Conservation (phyloP, 768 basidiomycete genomes). For the Bullera alba region DNA sequence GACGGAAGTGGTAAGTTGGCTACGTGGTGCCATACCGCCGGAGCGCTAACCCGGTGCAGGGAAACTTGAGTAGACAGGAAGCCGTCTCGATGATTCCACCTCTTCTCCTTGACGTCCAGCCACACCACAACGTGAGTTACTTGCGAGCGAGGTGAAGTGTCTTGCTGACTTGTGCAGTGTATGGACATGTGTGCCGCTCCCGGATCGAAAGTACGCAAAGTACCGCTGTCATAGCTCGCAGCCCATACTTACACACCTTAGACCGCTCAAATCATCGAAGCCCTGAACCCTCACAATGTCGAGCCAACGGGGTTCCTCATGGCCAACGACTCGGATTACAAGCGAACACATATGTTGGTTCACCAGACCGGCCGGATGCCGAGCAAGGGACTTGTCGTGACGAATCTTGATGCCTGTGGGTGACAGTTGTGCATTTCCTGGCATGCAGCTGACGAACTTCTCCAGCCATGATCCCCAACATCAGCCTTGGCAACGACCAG, state of each 20-base stretch:
- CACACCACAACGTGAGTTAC: slow-evolving; percentile 62
- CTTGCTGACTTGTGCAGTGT: slow-evolving; percentile 24
- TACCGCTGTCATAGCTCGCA: no score
- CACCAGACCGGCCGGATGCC: slow-evolving; percentile 95
- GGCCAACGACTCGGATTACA: slow-evolving; percentile 92
- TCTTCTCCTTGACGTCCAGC: slow-evolving; percentile 84
- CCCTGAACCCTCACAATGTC: slow-evolving; percentile 70
- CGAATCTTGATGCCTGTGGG: slow-evolving; percentile 88
- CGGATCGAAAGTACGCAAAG: slow-evolving; percentile 81
- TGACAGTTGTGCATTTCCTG: slow-evolving; percentile 60
- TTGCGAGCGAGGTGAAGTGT: background rate
- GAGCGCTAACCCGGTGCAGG: slow-evolving; percentile 53
- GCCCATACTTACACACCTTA: slow-evolving; percentile 36
- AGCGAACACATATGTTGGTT: slow-evolving; percentile 89
- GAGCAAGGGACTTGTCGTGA: slow-evolving; percentile 85
- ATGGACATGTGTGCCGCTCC: slow-evolving; percentile 99
- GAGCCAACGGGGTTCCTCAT: slow-evolving; percentile 76
- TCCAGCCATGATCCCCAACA: slow-evolving; percentile 43
- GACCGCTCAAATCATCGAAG: slow-evolving; percentile 95
- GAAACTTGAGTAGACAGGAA: slow-evolving; percentile 92
- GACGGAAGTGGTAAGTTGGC: slow-evolving; percentile 80
- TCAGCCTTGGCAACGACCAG: slow-evolving; percentile 34
- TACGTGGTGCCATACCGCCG: no score
- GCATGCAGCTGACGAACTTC: background rate
- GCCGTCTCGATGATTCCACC: slow-evolving; percentile 99